phyloP scores from a whole-genome alignment of 768 basidiomycete genomes.

The Kondoa malvinella region DNA sequence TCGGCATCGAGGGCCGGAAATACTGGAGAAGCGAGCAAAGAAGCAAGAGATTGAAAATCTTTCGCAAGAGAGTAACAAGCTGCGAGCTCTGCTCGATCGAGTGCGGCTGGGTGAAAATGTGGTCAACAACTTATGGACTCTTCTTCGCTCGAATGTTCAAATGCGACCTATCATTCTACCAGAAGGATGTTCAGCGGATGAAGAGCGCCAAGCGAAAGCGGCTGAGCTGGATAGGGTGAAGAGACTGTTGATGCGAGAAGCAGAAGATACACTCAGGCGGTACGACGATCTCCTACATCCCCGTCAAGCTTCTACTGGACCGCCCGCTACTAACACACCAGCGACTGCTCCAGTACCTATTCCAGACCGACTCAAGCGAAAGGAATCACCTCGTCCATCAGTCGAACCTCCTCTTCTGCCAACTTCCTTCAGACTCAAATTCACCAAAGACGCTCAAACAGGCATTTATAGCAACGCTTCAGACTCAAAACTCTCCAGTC shows the following conservation, averaged over 20 bases:
- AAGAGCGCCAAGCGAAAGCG: background rate
- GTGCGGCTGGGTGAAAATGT: background rate
- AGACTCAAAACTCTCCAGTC: background rate
- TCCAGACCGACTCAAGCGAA: background rate
- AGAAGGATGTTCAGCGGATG: background rate
- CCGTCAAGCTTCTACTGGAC: background rate
- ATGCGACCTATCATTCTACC: background rate
- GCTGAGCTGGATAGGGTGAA: background rate
- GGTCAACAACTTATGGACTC: background rate
- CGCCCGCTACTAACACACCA: background rate
- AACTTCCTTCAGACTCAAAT: background rate
- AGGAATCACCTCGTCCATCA: background rate
- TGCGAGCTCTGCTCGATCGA: background rate
- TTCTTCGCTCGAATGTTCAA: background rate
- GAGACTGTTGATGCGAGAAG: background rate
- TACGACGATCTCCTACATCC: slow-evolving; percentile 9
- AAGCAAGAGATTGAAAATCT: background rate
- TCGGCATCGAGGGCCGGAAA: background rate
- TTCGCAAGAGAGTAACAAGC: background rate
- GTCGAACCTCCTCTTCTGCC: background rate
- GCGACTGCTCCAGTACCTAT: background rate
- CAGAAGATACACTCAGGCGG: slow-evolving; percentile 2
- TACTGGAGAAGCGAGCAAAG: slow-evolving; percentile 5
- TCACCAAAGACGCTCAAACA: background rate
- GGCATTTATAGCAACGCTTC: background rate